phyloP scores from a whole-genome alignment of 306 rosid species.

The cucumber (Cucumis sativus) region DNA sequence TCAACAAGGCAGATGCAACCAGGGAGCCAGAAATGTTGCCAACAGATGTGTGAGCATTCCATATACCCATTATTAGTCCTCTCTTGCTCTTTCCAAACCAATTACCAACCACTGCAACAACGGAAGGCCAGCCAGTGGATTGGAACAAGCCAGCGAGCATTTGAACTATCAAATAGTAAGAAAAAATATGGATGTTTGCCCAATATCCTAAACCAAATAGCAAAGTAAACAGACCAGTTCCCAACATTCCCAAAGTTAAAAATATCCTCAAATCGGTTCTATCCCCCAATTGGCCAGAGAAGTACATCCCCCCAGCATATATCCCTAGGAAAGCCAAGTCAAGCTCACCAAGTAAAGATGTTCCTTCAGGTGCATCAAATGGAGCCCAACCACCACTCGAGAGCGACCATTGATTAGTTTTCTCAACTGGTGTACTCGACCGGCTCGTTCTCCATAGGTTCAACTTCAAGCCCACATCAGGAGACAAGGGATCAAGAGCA shows the following conservation, averaged over 20 bases:
- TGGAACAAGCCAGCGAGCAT: constrained; percentile 91
- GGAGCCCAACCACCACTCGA: constrained; percentile 87
- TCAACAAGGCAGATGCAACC: constrained; percentile 72
- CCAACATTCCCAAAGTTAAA: constrained; percentile 80
- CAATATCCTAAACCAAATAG: constrained; percentile 80
- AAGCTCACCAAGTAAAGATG: constrained; percentile 71
- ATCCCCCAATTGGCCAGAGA: constrained; percentile 93
- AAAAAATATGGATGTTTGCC: constrained; percentile 63
- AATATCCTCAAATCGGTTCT: constrained; percentile 66
- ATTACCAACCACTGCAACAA: constrained; percentile 84
- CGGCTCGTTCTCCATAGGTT: constrained; percentile 16
- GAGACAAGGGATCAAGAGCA: constrained; percentile 75
- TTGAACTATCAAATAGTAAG: constrained; percentile 55
- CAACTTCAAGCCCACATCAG: constrained; percentile 24
- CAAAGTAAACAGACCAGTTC: constrained; percentile 80
- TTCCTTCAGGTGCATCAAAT: constrained; percentile 65
- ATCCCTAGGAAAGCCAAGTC: constrained; percentile 85
- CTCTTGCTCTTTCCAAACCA: constrained; percentile 98
- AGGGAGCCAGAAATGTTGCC: constrained; percentile 91
- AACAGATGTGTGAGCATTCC: constrained; percentile 97
- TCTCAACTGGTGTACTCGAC: constrained; percentile 13
- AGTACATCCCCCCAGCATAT: constrained; percentile 89
- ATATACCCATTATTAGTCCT: constrained; percentile 93
- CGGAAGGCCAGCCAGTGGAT: constrained; percentile 98
- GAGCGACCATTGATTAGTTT: constrained; percentile 17